Evolutionary conservation across 75 land plant species (phyloP).

Genomic region (Azolla pinnata): DNA sequence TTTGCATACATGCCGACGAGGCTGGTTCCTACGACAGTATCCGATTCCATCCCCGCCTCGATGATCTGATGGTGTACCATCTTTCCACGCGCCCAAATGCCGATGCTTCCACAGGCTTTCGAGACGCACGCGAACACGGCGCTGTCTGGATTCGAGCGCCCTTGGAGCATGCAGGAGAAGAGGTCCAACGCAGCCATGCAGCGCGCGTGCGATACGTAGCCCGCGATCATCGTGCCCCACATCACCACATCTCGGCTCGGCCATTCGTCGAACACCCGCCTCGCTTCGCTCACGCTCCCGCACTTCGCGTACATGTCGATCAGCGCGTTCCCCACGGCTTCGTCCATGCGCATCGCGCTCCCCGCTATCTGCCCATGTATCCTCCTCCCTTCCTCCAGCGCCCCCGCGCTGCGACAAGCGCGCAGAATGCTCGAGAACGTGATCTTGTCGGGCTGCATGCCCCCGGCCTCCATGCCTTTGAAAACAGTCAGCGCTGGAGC

Average conservation of each 20-base stretch:
- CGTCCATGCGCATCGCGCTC: conserved; percentile 28
- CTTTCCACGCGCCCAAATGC: conserved; percentile 11
- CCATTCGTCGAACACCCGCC: conserved; percentile 47
- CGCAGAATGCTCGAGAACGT: conserved; percentile 47
- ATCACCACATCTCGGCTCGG: conserved; percentile 34
- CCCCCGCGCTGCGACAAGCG: conserved; percentile 29
- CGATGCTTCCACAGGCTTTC: neutral
- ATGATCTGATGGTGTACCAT: conserved; percentile 28
- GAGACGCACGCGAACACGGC: neutral
- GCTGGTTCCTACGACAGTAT: conserved; percentile 18
- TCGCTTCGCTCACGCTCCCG: conserved; percentile 28
- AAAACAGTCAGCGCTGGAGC: conserved; percentile 24
- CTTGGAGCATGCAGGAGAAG: conserved; percentile 34
- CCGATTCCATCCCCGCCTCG: conserved; percentile 19
- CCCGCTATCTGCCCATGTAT: conserved; percentile 32
- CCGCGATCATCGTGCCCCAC: conserved; percentile 62
- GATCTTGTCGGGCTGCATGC: conserved; percentile 33
- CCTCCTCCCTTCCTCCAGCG: conserved; percentile 14
- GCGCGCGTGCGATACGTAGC: conserved; percentile 44
- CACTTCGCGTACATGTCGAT: conserved; percentile 70
- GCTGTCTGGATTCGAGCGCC: neutral
- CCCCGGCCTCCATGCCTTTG: conserved; percentile 31
- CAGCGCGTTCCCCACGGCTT: conserved; percentile 40
- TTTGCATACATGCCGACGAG: conserved; percentile 71
- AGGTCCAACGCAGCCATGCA: conserved; percentile 19